These are phyloP conservation scores for Pleodorina starrii DNA, from an alignment of 139 green algal species.

Conservation along the genomic window DNA sequence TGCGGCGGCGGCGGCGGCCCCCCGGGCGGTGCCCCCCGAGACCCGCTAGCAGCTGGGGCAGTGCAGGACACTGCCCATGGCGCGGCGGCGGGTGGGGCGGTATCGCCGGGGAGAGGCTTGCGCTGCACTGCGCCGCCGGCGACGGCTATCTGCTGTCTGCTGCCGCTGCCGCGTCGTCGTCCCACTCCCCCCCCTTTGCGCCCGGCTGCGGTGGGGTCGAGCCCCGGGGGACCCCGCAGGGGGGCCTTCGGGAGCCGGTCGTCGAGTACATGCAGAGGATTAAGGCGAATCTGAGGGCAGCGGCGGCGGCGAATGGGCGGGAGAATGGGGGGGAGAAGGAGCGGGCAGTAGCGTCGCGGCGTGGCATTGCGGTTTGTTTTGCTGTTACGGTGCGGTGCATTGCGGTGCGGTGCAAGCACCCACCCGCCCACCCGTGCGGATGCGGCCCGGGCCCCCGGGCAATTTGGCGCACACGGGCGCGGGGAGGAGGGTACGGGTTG, in stretches of 20 bases:
- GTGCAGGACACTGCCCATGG: background rate
- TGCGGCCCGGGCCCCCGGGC: too few relatives aligned
- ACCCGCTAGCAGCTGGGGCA: background rate
- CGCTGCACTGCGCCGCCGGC: background rate
- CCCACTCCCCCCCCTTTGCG: background rate
- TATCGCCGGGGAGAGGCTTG: too few relatives aligned
- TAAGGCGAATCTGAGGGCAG: slow-evolving; percentile 62
- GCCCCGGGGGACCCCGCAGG: background rate
- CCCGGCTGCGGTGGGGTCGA: background rate
- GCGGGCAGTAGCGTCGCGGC: too few relatives aligned
- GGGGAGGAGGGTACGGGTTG: too few relatives aligned
- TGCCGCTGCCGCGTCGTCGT: background rate
- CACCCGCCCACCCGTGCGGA: too few relatives aligned
- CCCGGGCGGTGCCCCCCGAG: background rate
- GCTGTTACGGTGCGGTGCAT: too few relatives aligned
- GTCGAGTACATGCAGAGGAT: slow-evolving; percentile 44
- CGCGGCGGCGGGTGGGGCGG: slow-evolving; percentile 3
- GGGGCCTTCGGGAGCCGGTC: background rate
- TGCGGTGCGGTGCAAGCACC: too few relatives aligned
- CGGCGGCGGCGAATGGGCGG: background rate
- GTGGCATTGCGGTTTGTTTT: too few relatives aligned
- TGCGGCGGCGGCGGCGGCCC: background rate
- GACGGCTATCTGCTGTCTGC: background rate
- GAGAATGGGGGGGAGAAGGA: too few relatives aligned
- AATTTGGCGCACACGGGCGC: too few relatives aligned